A percentile compares a stretch with the other conserved stretches of the same genome.
These are phyloP conservation scores for Xylaria sp. DNA, from an alignment of 2,329 filamentous ascomycete genomes.

Conservation along the genomic window DNA sequence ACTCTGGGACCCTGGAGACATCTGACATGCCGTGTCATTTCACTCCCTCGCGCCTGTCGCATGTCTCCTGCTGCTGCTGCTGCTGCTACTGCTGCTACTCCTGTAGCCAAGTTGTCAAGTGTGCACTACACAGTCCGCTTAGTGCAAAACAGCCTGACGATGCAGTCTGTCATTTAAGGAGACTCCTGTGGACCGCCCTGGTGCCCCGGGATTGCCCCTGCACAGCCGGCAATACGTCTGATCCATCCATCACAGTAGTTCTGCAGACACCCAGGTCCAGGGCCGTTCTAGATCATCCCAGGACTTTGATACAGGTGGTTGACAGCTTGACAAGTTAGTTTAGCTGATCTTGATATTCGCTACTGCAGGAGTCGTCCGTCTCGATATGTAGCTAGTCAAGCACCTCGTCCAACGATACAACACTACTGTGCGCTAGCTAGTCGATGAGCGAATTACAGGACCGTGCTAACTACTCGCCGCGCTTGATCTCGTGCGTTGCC, in stretches of 20 bases:
- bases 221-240: conserved; percentile 19
- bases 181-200: not conserved
- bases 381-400: conserved; percentile 26
- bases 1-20: not conserved
- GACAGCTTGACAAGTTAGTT: conserved; percentile 30
- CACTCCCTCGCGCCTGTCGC: not conserved
- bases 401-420: conserved; percentile 10
- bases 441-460: conserved; percentile 6
- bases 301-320: conserved; percentile 14
- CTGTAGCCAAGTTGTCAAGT: conserved; percentile 9
- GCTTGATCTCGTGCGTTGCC: conserved; percentile 4
- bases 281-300: conserved; percentile 30
- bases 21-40: not conserved
- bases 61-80: not conserved
- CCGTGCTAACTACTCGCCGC: conserved; percentile 8
- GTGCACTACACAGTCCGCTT: not conserved
- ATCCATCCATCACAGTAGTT: conserved; percentile 11
- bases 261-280: conserved; percentile 12
- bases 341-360: conserved; percentile 16
- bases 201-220: conserved; percentile 20
- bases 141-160: conserved; percentile 5
- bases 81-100: no score
- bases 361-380: conserved; percentile 26
- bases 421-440: not conserved
- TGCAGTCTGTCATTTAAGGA: conserved; percentile 8